Base-by-base conservation (phyloP, 1,284 basidiomycete species). In the Sanghuangporus sanghuang region DNA sequence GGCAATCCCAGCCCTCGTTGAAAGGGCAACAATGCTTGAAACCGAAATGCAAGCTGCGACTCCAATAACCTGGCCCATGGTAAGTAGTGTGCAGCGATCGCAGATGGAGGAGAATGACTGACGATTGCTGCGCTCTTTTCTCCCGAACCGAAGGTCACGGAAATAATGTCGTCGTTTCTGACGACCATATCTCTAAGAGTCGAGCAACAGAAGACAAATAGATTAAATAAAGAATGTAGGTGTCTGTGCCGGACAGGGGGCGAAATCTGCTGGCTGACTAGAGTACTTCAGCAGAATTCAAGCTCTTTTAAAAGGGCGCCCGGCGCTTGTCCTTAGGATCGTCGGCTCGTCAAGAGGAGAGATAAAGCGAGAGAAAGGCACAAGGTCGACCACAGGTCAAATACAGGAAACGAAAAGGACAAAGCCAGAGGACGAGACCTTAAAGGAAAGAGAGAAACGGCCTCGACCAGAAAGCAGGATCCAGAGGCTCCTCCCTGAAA, bases 21-120 rank as follows among this genome's bases (percentile, higher is more conserved):
- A 66, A 61, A 86, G 79, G 48, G 78, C 76, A 36, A 79, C 69
- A 46, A 86, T 72, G 14, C 81, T 82, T 36, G 82, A 59, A 16
- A 81, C 74, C 11, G 84, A 84, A 38, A 86, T 68, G n/a, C 81
- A 67, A 12, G 84, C 81, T 67, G 85, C 82, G 50, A 78, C 70
- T 66, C 82, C 79, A 57, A 85, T 77, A 50, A 76, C 75, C 85
- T 86, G 60, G 39, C 14, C 12, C 3, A 42, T 18, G 52, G 46
- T 49, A 18, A 48, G 48, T n/a, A 48, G 44, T 14, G 36, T 39
- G n/a, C 6, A 14, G 18, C 46, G 27, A 18, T n/a, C 8, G n/a
- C n/a, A 18, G 48, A 18, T 12, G 9, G 40, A 48, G 18, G 32
- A 39, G 16, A 53, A 6, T 16, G 23, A 77, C 81, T 74, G 71